Percentiles rank a stretch among this genome's conserved stretches.
These are phyloP conservation scores for Paraphoma sp. DNA, from an alignment of 2,329 filamentous ascomycete species.

Conservation along the genomic window DNA sequence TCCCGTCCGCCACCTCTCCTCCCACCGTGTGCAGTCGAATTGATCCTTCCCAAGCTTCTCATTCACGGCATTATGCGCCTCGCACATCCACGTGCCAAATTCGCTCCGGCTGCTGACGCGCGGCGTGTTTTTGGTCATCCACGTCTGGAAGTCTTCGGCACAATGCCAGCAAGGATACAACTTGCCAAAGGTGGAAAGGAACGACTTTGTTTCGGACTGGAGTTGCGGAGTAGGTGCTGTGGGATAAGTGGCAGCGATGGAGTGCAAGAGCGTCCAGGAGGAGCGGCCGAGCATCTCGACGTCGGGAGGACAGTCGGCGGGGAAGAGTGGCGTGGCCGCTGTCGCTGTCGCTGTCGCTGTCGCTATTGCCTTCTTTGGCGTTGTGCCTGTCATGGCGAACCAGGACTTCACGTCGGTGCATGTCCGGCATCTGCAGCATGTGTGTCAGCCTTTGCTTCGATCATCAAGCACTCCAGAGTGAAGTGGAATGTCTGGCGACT, in stretches of 20 bases:
- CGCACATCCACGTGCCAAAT: slow-evolving; percentile 83
- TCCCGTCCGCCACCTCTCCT: slow-evolving; percentile 92
- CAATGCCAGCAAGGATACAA: slow-evolving; percentile 97
- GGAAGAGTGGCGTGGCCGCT: slow-evolving; percentile 43
- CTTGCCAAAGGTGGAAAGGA: slow-evolving; percentile 81
- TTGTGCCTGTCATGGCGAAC: slow-evolving; percentile 59
- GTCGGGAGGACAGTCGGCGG: slow-evolving; percentile 83
- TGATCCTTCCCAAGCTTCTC: slow-evolving; percentile 85
- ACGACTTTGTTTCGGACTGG: slow-evolving; percentile 77
- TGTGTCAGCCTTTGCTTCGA: slow-evolving; percentile 2
- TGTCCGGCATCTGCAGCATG: slow-evolving; percentile 66
- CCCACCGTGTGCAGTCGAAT: slow-evolving; percentile 91
- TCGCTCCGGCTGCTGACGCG: slow-evolving; percentile 64
- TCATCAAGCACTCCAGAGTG: too few species aligned
- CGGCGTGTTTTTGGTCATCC: slow-evolving; percentile 77
- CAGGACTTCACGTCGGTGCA: slow-evolving; percentile 70
- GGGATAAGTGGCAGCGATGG: slow-evolving; percentile 88
- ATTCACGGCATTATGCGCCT: slow-evolving; percentile 88
- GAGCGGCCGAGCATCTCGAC: slow-evolving; percentile 85
- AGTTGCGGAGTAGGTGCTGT: slow-evolving; percentile 69
- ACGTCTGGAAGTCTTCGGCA: slow-evolving; percentile 86
- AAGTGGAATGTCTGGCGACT: not conserved
- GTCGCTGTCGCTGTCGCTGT: slow-evolving; percentile 41
- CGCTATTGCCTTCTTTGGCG: slow-evolving; percentile 43
- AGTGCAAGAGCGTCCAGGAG: slow-evolving; percentile 93